A percentile compares a stretch with the other conserved stretches of the same genome.
Conservation (phyloP, 345 rosid genomes). For the Eucalyptus lansdowneana region DNA sequence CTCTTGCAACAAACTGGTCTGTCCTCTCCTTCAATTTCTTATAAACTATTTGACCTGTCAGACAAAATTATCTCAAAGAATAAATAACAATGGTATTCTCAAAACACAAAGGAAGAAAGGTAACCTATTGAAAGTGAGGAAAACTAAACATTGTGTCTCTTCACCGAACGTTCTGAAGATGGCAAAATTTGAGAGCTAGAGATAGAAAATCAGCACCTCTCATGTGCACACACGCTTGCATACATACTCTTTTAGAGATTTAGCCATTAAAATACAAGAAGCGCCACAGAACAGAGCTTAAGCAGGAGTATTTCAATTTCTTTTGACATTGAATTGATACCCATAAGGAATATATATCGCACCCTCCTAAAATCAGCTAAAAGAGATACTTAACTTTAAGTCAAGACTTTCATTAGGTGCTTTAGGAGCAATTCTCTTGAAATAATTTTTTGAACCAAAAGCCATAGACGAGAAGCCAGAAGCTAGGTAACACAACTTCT, state of each 20-base stretch:
- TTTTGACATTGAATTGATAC: neutral
- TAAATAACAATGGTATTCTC: neutral
- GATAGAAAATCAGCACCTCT: neutral
- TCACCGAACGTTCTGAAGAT: neutral
- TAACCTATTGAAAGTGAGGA: neutral
- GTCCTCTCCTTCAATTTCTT: constrained; percentile 80
- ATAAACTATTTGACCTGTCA: constrained; percentile 74
- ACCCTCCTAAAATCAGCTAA: neutral
- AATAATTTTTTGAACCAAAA: neutral
- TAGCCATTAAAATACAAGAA: neutral
- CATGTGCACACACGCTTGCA: neutral
- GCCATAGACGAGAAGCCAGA: neutral
- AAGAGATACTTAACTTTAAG: neutral
- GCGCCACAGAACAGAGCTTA: neutral
- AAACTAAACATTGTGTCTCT: neutral
- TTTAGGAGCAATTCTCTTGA: neutral
- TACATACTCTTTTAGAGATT: neutral
- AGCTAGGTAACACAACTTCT: neutral
- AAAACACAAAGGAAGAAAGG: neutral
- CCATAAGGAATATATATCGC: neutral
- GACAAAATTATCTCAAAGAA: neutral
- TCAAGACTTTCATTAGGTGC: neutral
- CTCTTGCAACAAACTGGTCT: constrained; percentile 55
- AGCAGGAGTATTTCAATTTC: neutral
- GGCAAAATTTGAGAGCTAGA: neutral